phyloP scores from a whole-genome alignment of 1,139 yeast species.

The Candida albicans region DNA sequence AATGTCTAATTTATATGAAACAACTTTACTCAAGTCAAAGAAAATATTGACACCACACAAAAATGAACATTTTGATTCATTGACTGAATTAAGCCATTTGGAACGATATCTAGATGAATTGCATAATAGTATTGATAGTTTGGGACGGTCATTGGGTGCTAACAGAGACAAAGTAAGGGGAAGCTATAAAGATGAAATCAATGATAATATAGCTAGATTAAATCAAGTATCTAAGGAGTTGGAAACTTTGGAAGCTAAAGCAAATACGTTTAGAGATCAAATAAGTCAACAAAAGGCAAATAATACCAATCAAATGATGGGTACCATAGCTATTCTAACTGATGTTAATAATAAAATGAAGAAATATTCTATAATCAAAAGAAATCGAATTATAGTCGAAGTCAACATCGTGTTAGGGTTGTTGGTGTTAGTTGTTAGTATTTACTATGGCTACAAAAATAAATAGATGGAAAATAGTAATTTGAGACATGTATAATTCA shows the following conservation, averaged over 20 bases:
- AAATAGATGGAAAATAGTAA: constrained; percentile 9
- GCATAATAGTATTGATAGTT: constrained; percentile 8
- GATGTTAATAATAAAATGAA: constrained; percentile 28
- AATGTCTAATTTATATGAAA: constrained; percentile 12
- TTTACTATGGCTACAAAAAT: constrained; percentile 16
- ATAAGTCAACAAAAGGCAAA: constrained; percentile 29
- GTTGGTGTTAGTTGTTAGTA: constrained; percentile 23
- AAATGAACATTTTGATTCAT: constrained; percentile 6
- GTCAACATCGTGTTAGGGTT: constrained; percentile 15
- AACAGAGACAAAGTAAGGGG: constrained; percentile 19
- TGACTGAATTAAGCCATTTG: constrained; percentile 11
- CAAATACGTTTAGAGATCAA: constrained; percentile 24
- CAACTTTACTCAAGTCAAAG: constrained; percentile 7
- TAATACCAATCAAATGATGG: constrained; percentile 29
- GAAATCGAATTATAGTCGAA: constrained; percentile 16
- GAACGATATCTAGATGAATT: constrained; percentile 13
- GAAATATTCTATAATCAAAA: constrained; percentile 25
- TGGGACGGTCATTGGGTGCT: constrained; percentile 12
- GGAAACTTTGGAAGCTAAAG: constrained; percentile 28
- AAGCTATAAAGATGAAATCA: constrained; percentile 28
- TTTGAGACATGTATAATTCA: neutral
- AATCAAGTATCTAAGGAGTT: constrained; percentile 29
- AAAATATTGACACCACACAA: constrained; percentile 5
- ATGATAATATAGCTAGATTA: constrained; percentile 28
- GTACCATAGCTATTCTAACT: constrained; percentile 35